A percentile compares a stretch with the other conserved stretches of the same genome.
Conservation (phyloP, 495 filamentous ascomycete species). For the Darksidea phi region DNA sequence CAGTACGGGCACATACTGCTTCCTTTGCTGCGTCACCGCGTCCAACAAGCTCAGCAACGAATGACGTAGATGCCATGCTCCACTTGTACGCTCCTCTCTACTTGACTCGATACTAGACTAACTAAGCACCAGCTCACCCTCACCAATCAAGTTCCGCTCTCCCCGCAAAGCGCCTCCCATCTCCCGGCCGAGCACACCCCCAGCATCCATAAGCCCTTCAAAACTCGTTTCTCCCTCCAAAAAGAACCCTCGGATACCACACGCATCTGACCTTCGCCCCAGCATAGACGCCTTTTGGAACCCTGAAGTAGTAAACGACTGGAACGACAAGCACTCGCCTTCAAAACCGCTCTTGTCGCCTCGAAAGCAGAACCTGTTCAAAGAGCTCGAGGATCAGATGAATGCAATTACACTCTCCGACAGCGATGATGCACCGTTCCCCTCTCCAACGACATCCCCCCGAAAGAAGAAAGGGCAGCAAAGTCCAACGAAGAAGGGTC, state of each 20-base stretch:
- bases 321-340: slow-evolving; percentile 78
- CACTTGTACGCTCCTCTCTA: slow-evolving; percentile 21
- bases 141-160: slow-evolving; percentile 31
- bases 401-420: neutral
- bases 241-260: slow-evolving; percentile 49
- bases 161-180: slow-evolving; percentile 34
- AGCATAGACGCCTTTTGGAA: slow-evolving; percentile 80
- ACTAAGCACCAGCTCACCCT: slow-evolving; percentile 33
- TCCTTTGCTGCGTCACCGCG: slow-evolving; percentile 18
- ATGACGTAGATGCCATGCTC: slow-evolving; percentile 31
- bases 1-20: neutral
- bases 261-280: slow-evolving; percentile 58
- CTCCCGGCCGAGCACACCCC: slow-evolving; percentile 31
- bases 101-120: slow-evolving; percentile 1
- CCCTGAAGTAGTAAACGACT: slow-evolving; percentile 69
- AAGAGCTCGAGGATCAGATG: slow-evolving; percentile 5
- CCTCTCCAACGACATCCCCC: slow-evolving; percentile 31
- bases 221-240: slow-evolving; percentile 58
- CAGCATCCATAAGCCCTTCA: slow-evolving; percentile 47
- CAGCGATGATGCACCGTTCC: slow-evolving; percentile 22
- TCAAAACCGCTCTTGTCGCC: slow-evolving; percentile 52
- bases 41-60: slow-evolving; percentile 34
- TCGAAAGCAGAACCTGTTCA: slow-evolving; percentile 31
- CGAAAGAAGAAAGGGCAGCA: slow-evolving; percentile 40
- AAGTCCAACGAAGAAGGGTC: slow-evolving; percentile 45